These are phyloP conservation scores for Taxillus chinensis DNA, from an alignment of 164 flowering plant species.

Conservation along the genomic window DNA sequence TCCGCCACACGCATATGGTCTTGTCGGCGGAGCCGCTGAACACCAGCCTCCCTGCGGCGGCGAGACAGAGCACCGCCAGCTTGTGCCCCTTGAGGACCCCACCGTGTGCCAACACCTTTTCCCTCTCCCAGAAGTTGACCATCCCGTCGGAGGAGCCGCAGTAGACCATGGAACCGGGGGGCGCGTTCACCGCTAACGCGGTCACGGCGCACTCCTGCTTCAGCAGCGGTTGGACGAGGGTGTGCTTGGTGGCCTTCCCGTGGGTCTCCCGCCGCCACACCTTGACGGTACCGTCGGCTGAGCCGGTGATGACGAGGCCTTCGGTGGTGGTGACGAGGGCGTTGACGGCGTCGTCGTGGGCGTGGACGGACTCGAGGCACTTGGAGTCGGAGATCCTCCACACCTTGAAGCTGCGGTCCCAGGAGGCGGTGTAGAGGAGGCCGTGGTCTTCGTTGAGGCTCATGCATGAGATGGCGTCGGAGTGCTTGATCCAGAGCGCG, in stretches of 20 bases:
- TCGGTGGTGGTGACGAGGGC: slow-evolving; percentile 47
- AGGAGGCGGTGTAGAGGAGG: slow-evolving; percentile 68
- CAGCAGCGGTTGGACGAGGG: slow-evolving; percentile 31
- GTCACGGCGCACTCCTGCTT: slow-evolving; percentile 76
- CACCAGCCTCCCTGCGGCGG: slow-evolving; percentile 49
- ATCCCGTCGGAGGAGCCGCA: slow-evolving; percentile 77
- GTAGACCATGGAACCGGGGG: slow-evolving; percentile 37
- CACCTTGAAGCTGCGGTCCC: slow-evolving; percentile 80
- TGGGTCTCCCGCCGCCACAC: slow-evolving; percentile 54
- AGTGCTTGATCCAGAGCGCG: slow-evolving; percentile 73
- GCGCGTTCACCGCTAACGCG: slow-evolving; percentile 37
- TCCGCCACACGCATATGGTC: slow-evolving; percentile 73
- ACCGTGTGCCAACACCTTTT: slow-evolving; percentile 47
- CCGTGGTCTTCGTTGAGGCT: slow-evolving; percentile 53
- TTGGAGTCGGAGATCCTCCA: slow-evolving; percentile 66
- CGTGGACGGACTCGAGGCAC: slow-evolving; percentile 67
- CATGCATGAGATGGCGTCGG: slow-evolving; percentile 73
- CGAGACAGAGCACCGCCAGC: slow-evolving; percentile 67
- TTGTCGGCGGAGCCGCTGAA: slow-evolving; percentile 82
- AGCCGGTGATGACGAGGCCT: slow-evolving; percentile 63
- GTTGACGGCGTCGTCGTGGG: slow-evolving; percentile 86
- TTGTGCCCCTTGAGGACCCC: slow-evolving; percentile 72
- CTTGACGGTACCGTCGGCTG: slow-evolving; percentile 80
- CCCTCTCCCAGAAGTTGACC: slow-evolving; percentile 69
- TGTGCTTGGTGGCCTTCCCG: slow-evolving; percentile 42